phyloP scores from a whole-genome alignment of 2,329 filamentous ascomycete genomes.

The Pseudogymnoascus sp. region DNA sequence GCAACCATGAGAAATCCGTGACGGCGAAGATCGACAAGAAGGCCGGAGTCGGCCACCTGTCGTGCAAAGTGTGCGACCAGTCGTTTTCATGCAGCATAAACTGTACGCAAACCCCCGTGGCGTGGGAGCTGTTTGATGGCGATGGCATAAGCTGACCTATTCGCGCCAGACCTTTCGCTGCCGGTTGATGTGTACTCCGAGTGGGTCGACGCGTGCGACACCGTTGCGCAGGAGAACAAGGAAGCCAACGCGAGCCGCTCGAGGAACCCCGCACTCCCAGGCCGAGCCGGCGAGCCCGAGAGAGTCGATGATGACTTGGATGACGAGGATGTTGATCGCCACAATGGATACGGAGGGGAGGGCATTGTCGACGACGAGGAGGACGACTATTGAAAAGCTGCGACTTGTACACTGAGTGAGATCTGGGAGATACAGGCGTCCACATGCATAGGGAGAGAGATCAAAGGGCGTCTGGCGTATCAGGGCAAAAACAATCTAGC shows the following conservation, averaged over 20 bases:
- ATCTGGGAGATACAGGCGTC: neutral
- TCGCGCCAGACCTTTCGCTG: constrained; percentile 66
- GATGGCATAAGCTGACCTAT: constrained; percentile 15
- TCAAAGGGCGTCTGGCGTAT: constrained; percentile 3
- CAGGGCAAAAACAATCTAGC: constrained; percentile 7
- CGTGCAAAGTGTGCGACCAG: constrained; percentile 90
- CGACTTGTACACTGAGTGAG: neutral
- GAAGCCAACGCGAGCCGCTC: constrained; percentile 23
- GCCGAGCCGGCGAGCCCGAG: constrained; percentile 8
- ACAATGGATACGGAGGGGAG: constrained; percentile 44
- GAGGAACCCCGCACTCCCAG: neutral
- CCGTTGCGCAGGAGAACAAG: constrained; percentile 56
- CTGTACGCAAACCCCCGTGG: constrained; percentile 43
- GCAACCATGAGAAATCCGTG: constrained; percentile 93
- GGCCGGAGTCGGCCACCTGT: constrained; percentile 71
- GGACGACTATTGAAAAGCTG: constrained; percentile 45
- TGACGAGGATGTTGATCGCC: constrained; percentile 26
- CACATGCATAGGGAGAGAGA: neutral
- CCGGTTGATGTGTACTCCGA: constrained; percentile 94
- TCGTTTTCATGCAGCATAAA: constrained; percentile 89
- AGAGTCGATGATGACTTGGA: constrained; percentile 24
- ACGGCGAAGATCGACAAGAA: constrained; percentile 92
- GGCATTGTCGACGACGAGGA: constrained; percentile 50
- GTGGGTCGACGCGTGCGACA: constrained; percentile 92
- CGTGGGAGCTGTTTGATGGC: neutral